Base-by-base conservation (phyloP, 2,329 filamentous ascomycete species). In the Eutypa lata region DNA sequence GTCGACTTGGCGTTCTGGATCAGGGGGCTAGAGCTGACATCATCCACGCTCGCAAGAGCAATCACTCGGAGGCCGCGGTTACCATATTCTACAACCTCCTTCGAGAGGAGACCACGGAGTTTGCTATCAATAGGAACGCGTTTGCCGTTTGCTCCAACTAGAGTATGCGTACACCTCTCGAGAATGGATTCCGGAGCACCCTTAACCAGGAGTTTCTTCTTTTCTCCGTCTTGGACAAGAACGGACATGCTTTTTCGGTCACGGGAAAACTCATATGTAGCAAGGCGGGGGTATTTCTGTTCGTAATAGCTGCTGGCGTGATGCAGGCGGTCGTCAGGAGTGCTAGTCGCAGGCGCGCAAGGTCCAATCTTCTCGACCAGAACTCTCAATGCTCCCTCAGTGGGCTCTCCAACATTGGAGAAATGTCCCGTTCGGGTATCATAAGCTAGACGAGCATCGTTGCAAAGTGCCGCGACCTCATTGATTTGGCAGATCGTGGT, bases 241-340 rank as follows among this genome's bases (percentile, higher is more conserved):
- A 99, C 95, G 47, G 94, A 99, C 94, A 99, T 99, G 73, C 93
- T 97, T 83, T 99, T 99, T 57, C 94, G 86, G 72, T 99, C 94
- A 63, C 94, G 87, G 1, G 94, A 97, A 74, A 99, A 99, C 70
- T 99, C 94, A 64, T 91, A 99, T 11, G 91, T 96, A 8, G 92
- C 88, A 52, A 96, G 79, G 42, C 88, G 85, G 49, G 85, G 84
- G 48, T 87, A 83, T 61, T 83, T 81, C 61, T 84, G 80, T 74
- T 96, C 92, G 69, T 96, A 97, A 73, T 87, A 86, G 59, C 86
- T 81, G 76, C 91, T 97, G 54, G 91, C 86, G 64, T 88, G 83
- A 74, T 97, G 89, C 40, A 94, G 80, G 58, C 84, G 83, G 58
- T 91, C 80, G 55, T 80, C 74, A n/a, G 77, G 78, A 45, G 74